phyloP scores from a whole-genome alignment of 1,139 yeast species.

The Saccharomyces hybrid region DNA sequence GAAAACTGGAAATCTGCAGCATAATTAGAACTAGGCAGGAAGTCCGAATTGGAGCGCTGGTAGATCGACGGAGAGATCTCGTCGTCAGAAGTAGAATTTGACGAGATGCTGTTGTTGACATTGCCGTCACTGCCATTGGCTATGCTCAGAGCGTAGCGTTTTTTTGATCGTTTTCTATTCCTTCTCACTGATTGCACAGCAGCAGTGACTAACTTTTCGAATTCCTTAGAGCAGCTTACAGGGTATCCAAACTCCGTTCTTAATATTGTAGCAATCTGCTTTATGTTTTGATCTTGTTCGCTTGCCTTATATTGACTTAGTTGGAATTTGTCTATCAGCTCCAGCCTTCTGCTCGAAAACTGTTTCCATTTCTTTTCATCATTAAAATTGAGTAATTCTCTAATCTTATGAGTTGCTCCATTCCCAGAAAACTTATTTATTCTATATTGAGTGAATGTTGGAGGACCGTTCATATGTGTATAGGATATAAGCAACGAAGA shows the following conservation, averaged over 20 bases:
- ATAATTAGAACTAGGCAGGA: background rate
- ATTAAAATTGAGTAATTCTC: constrained; percentile 63
- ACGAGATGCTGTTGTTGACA: background rate
- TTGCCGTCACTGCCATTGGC: background rate
- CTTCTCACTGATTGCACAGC: constrained; percentile 79
- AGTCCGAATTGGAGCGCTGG: background rate
- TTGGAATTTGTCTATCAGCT: constrained; percentile 74
- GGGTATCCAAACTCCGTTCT: constrained; percentile 72
- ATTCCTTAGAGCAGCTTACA: constrained; percentile 52
- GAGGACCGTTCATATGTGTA: background rate
- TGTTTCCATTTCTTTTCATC: constrained; percentile 85
- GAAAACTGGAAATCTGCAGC: background rate
- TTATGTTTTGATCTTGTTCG: constrained; percentile 81
- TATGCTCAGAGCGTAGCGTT: constrained; percentile 4
- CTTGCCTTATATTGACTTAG: constrained; percentile 77
- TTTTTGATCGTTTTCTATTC: constrained; percentile 50
- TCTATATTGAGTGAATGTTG: background rate
- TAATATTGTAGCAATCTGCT: constrained; percentile 66
- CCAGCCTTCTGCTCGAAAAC: constrained; percentile 81
- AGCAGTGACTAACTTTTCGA: constrained; percentile 84
- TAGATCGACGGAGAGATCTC: background rate
- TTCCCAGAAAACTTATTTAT: background rate
- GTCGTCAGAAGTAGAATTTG: background rate
- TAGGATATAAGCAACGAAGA: background rate
- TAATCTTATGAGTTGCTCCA: constrained; percentile 75